Evolutionary conservation across 495 filamentous ascomycete species (phyloP).

Genomic region (Pseudotulostoma volvatum): DNA sequence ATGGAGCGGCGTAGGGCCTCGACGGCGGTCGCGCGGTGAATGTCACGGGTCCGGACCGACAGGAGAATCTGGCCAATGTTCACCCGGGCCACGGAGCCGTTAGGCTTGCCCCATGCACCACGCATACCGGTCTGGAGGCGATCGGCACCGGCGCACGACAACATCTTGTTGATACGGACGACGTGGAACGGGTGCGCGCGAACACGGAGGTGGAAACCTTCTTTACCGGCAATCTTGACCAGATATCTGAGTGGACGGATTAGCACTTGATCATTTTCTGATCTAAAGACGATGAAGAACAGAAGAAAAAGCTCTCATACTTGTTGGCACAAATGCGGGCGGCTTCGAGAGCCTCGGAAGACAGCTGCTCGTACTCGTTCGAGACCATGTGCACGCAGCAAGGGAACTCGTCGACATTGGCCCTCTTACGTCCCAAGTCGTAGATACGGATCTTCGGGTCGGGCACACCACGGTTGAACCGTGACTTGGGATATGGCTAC

Average conservation of each 20-base stretch:
- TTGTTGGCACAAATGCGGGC: constrained; percentile 99
- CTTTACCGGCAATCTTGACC: constrained; percentile 93
- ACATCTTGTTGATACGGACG: constrained; percentile 99
- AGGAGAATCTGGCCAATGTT: constrained; percentile 98
- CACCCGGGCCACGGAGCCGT: constrained; percentile 93
- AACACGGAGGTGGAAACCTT: constrained; percentile 97
- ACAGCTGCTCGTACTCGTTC: constrained; percentile 99
- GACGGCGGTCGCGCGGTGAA: constrained; percentile 78
- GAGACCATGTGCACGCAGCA: constrained; percentile 96
- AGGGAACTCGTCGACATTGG: constrained; percentile 96
- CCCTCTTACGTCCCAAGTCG: constrained; percentile 97
- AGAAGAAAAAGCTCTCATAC: constrained; percentile 27
- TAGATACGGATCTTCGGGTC: constrained; percentile 99
- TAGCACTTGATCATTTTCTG: constrained; percentile 6
- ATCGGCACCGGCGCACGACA: constrained; percentile 99
- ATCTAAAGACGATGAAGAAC: not conserved
- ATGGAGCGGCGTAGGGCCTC: constrained; percentile 96
- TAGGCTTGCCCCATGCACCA: constrained; percentile 98
- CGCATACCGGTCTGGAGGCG: constrained; percentile 99
- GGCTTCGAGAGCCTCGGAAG: constrained; percentile 95
- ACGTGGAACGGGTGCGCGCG: constrained; percentile 99
- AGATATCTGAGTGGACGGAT: constrained; percentile 45
- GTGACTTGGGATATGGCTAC: constrained; percentile 96
- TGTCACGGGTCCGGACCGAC: constrained; percentile 87
- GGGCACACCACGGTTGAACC: constrained; percentile 99